A percentile compares a stretch with the other conserved stretches of the same genome.
phyloP scores from a whole-genome alignment of 2,329 filamentous ascomycete genomes.

The Colletotrichum shisoi region DNA sequence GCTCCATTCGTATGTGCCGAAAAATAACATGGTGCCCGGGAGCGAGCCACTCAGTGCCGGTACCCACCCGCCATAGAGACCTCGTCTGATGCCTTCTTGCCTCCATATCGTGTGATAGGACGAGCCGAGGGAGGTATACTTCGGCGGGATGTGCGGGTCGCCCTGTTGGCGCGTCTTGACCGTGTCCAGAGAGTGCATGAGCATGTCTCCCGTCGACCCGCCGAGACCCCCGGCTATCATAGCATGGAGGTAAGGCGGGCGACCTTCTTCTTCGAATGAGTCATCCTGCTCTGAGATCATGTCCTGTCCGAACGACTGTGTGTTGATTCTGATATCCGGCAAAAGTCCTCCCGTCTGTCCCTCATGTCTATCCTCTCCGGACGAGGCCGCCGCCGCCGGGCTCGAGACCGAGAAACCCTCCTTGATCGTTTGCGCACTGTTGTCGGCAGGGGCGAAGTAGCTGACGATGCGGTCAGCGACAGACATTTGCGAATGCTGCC shows the following conservation, averaged over 20 bases:
- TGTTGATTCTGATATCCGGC: constrained; percentile 44
- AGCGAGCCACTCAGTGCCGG: constrained; percentile 93
- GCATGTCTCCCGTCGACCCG: constrained; percentile 90
- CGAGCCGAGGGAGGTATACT: constrained; percentile 87
- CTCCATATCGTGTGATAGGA: constrained; percentile 93
- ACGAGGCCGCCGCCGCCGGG: constrained; percentile 46
- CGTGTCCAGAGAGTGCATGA: constrained; percentile 99
- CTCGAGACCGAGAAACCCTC: constrained; percentile 38
- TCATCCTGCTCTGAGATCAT: constrained; percentile 42
- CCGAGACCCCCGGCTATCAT: constrained; percentile 96
- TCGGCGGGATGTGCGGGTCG: constrained; percentile 89
- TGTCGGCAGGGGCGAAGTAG: constrained; percentile 57
- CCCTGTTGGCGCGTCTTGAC: constrained; percentile 98
- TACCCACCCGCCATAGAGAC: constrained; percentile 91
- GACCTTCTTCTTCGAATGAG: constrained; percentile 54
- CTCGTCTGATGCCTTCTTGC: constrained; percentile 86
- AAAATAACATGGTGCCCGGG: constrained; percentile 92
- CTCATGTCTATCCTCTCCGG: constrained; percentile 50
- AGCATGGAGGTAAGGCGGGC: constrained; percentile 61
- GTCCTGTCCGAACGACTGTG: constrained; percentile 27
- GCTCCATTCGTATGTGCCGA: constrained; percentile 94
- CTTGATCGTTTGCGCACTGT: constrained; percentile 41
- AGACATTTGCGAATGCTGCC: constrained; percentile 56
- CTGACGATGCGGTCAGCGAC: constrained; percentile 62
- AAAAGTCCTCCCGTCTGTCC: constrained; percentile 43